A percentile compares a stretch with the other conserved stretches of the same genome.
These are phyloP conservation scores for Pulveroboletus sp. DNA, from an alignment of 1,284 basidiomycete genomes.

Conservation along the genomic window DNA sequence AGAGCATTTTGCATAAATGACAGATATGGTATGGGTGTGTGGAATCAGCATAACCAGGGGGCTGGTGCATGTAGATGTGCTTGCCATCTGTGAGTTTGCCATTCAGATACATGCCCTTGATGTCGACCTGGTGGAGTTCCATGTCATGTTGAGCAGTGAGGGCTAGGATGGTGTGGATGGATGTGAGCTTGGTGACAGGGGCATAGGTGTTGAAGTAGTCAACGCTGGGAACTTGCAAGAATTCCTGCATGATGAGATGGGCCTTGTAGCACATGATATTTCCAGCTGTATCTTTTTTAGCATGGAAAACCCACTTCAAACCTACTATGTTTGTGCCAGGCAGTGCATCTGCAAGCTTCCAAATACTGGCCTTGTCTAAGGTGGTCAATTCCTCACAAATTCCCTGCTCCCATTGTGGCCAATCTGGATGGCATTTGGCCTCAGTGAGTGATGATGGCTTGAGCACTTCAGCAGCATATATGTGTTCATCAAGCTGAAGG, in stretches of 20 bases:
- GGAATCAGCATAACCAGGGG: neutral
- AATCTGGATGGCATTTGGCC: no score
- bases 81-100: neutral
- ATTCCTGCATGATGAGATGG: conserved; percentile 43
- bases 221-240: conserved; percentile 42
- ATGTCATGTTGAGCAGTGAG: neutral
- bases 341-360: conserved; percentile 3
- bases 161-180: conserved; percentile 31
- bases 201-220: conserved; percentile 43
- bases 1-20: no score
- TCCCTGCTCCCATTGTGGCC: no score
- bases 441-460: no score
- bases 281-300: conserved; percentile 34
- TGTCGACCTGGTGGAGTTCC: neutral
- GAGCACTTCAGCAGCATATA: no score
- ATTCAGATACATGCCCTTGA: neutral
- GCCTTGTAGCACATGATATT: conserved; percentile 41
- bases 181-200: conserved; percentile 33
- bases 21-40: neutral
- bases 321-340: conserved; percentile 15
- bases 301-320: conserved; percentile 39
- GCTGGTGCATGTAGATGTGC: neutral
- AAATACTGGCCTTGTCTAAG: conserved; percentile 5
- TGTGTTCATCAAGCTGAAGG: no score
- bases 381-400: conserved; percentile 2